Percentiles rank a stretch among this genome's conserved stretches.
phyloP scores from a whole-genome alignment of 768 basidiomycete genomes.

The Cystobasidium onofrii region DNA sequence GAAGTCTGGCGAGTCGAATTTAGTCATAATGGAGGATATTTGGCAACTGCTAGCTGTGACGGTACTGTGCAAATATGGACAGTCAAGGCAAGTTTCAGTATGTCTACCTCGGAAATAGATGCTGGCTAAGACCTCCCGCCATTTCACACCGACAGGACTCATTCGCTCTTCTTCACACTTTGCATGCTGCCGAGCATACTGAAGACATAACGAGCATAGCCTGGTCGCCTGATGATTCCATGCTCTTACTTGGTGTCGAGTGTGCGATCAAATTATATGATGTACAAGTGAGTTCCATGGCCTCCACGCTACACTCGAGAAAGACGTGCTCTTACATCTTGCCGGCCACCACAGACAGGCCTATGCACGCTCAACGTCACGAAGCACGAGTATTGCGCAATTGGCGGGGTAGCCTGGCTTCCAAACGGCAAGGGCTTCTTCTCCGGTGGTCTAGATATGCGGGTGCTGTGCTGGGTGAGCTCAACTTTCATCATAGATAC shows the following conservation, averaged over 20 bases:
- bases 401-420: conserved; percentile 78
- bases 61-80: conserved; percentile 81
- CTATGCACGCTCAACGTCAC: conserved; percentile 56
- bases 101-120: conserved; percentile 11
- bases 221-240: conserved; percentile 83
- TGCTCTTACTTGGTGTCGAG: conserved; percentile 76
- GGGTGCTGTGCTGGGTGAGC: conserved; percentile 72
- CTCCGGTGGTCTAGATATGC: conserved; percentile 76
- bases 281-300: conserved; percentile 55
- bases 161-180: conserved; percentile 48
- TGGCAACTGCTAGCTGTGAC: conserved; percentile 85
- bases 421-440: conserved; percentile 83
- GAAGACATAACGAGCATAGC: conserved; percentile 72
- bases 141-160: conserved; percentile 52
- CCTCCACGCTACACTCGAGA: not conserved
- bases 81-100: conserved; percentile 56
- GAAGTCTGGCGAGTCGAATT: conserved; percentile 95
- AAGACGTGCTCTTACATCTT: not conserved
- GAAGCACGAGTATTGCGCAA: conserved; percentile 67
- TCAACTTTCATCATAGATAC: too few relatives aligned
- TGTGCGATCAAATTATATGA: conserved; percentile 81
- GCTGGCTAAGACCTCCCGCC: not conserved
- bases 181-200: conserved; percentile 60
- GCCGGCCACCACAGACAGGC: conserved; percentile 58
- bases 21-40: conserved; percentile 75